Percentiles rank a stretch among this genome's conserved stretches.
Conservation (phyloP, 805 yeast species). For the Wickerhamomyces bovis region DNA sequence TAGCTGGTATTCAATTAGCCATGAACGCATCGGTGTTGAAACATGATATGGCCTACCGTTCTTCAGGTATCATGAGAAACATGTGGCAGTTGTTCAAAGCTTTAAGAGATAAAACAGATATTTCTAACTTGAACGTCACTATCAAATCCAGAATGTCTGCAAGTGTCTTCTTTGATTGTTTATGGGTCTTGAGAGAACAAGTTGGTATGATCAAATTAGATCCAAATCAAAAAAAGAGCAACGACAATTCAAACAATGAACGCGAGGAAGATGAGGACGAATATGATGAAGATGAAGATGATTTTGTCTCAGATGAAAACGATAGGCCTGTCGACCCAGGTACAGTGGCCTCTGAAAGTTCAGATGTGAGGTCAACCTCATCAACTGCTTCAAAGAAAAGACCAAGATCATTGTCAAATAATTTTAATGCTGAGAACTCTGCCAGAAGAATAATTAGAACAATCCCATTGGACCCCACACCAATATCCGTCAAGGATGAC, state of each 20-base stretch:
- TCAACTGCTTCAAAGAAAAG: conserved; percentile 29
- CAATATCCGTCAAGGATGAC: conserved; percentile 36
- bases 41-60: conserved; percentile 89
- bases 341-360: conserved; percentile 31
- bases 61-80: conserved; percentile 89
- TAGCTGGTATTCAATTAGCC: conserved; percentile 59
- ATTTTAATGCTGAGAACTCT: conserved; percentile 59
- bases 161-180: conserved; percentile 84
- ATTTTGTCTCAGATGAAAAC: conserved; percentile 6
- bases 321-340: conserved; percentile 22
- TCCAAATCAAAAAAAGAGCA: conserved; percentile 15
- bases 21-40: conserved; percentile 79
- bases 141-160: conserved; percentile 88
- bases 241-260: conserved; percentile 8
- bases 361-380: conserved; percentile 22
- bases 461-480: conserved; percentile 79
- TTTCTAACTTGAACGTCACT: conserved; percentile 39
- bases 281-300: conserved; percentile 14
- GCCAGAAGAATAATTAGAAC: conserved; percentile 73
- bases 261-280: conserved; percentile 23
- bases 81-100: conserved; percentile 85
- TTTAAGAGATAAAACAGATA: conserved; percentile 43
- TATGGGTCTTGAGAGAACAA: conserved; percentile 78
- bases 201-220: conserved; percentile 76
- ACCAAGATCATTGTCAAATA: conserved; percentile 45